Evolutionary conservation across 2,329 filamentous ascomycete genomes (phyloP), one percentile per base, ranked within the genome.

Genomic region (Phyllosticta paracitricarpa): DNA sequence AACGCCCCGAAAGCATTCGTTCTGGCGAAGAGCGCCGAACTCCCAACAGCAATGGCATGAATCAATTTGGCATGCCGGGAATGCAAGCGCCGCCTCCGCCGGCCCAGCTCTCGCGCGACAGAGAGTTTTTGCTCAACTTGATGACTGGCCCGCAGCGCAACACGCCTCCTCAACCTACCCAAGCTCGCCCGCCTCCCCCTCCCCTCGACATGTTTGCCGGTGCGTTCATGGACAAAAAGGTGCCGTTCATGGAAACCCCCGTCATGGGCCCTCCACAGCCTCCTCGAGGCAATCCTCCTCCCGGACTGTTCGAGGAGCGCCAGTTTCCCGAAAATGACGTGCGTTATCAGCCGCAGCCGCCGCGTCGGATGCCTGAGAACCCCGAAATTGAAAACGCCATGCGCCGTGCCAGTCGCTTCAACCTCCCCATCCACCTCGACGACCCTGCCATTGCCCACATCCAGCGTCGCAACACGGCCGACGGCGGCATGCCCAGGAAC

Each of bases 91-190:
- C 24, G 8, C 28, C 60, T 30, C 60, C 55, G 25, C 54, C 48
- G 17, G 51, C 51, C 7, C 48, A 58, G 64, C 68, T 77, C 70
- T 86, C 82, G 70, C 84, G 80, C 67, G 89, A 93, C 67, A 84
- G 88, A n/a, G 89, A 95, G 65, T 92, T 94, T 71, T 77, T 96
- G 56, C 89, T 96, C 74, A 89, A 86, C 64, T 80, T 96, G 30
- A 94, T 96, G 89, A 63, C 69, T 22, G 70, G 70, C 64, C 67
- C 68, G 26, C 67, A 69, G 56, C 71, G 70, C 57, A 69, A 71
- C 63, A 58, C 72, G 55, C 72, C 75, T 54, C 72, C 73, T n/a
- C 71, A 69, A 19, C 63, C 67, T 51, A 66, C 67, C 8, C 51
- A 56, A 9, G 56, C 53, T 56, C 61, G 40, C 28, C 56, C 57